phyloP scores from a whole-genome alignment of 345 rosid species.

The Sonneratia alba region DNA sequence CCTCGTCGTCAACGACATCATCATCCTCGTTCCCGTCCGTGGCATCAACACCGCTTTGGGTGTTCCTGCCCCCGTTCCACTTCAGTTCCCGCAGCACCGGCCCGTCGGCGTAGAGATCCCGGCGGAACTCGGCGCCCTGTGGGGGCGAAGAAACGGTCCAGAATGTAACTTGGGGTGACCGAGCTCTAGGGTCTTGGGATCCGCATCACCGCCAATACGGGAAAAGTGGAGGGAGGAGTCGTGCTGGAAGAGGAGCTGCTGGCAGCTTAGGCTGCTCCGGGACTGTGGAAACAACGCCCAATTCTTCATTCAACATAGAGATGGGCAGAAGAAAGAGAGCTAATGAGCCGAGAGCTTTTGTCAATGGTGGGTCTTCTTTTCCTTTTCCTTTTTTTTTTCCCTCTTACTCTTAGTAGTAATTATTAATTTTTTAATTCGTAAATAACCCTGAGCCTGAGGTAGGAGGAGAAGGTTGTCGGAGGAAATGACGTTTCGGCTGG shows the following conservation, averaged over 20 bases:
- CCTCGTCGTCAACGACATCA: slow-evolving; percentile 31
- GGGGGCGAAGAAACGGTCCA: slow-evolving; percentile 39
- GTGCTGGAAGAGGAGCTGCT: slow-evolving; percentile 39
- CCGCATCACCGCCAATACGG: slow-evolving; percentile 32
- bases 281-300: slow-evolving; percentile 12
- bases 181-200: slow-evolving; percentile 43
- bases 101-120: slow-evolving; percentile 12
- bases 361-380: background rate
- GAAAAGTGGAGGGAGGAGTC: slow-evolving; percentile 26
- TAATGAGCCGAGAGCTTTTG: background rate
- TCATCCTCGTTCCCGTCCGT: slow-evolving; percentile 45
- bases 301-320: slow-evolving; percentile 43
- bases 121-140: slow-evolving; percentile 21
- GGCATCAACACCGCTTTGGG: slow-evolving; percentile 24
- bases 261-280: slow-evolving; percentile 35
- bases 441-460: background rate
- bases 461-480: background rate
- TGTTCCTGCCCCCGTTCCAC: slow-evolving; percentile 21
- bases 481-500: background rate
- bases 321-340: background rate
- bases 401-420: background rate
- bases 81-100: slow-evolving; percentile 12
- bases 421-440: background rate
- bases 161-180: slow-evolving; percentile 29
- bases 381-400: background rate